phyloP scores from a whole-genome alignment of 2,329 filamentous ascomycete species.

The Aureobasidium mangrovei region DNA sequence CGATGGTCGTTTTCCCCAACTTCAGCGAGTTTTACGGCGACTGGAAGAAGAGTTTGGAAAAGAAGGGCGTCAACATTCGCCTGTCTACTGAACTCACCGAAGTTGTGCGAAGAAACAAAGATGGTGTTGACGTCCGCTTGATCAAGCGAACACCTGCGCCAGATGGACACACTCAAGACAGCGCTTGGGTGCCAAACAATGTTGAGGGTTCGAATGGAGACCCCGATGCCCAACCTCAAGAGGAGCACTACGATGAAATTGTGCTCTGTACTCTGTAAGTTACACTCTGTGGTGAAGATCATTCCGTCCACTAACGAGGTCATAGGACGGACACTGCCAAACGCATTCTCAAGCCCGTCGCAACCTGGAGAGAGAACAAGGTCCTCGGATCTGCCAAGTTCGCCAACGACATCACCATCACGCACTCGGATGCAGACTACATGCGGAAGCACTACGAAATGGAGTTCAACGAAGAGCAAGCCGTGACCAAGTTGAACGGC shows the following conservation, averaged over 20 bases:
- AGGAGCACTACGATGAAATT: conserved; percentile 54
- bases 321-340: conserved; percentile 44
- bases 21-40: conserved; percentile 52
- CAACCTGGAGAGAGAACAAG: conserved; percentile 53
- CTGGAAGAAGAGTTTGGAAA: conserved; percentile 48
- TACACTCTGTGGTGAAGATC: conserved; percentile 22
- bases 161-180: conserved; percentile 39
- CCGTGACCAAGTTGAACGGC: conserved; percentile 33
- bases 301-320: conserved; percentile 18
- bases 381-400: conserved; percentile 64
- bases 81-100: conserved; percentile 48
- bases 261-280: conserved; percentile 50
- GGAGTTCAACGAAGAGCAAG: conserved; percentile 43
- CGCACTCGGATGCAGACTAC: conserved; percentile 56
- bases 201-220: conserved; percentile 31
- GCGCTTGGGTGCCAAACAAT: conserved; percentile 33
- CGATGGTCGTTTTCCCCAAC: conserved; percentile 55
- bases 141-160: conserved; percentile 35
- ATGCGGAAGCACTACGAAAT: conserved; percentile 62
- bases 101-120: conserved; percentile 43
- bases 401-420: conserved; percentile 62
- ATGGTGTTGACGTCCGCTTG: conserved; percentile 43
- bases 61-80: conserved; percentile 48
- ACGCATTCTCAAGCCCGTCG: conserved; percentile 48
- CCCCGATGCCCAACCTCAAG: conserved; percentile 32